Percentiles rank a stretch among this genome's conserved stretches.
These are phyloP conservation scores for Ceratocystiopsis brevicomis DNA, from an alignment of 2,329 filamentous ascomycete genomes.

Conservation along the genomic window DNA sequence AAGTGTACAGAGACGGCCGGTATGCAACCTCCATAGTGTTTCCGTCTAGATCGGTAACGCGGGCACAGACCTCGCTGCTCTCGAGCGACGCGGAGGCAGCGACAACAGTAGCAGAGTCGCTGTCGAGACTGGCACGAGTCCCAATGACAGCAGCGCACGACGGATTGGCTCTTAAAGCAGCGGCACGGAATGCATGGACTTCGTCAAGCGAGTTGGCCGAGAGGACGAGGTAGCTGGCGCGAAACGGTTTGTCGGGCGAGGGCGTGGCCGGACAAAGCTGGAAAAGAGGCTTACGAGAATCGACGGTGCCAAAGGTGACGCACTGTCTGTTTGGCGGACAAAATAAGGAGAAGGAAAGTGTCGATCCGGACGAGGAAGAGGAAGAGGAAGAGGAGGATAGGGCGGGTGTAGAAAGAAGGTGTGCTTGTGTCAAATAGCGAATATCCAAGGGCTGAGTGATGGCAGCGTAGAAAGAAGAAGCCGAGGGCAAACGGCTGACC, in stretches of 20 bases:
- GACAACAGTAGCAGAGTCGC: too few relatives aligned
- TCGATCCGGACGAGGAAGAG: not conserved
- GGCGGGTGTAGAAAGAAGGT: not conserved
- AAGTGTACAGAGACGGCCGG: conserved; percentile 19
- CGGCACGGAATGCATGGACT: conserved; percentile 54
- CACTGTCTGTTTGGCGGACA: conserved; percentile 10
- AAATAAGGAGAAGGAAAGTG: conserved; percentile 7
- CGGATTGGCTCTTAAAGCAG: conserved; percentile 42
- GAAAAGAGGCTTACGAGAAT: conserved; percentile 20
- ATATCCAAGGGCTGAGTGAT: conserved; percentile 63
- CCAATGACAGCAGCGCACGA: conserved; percentile 22
- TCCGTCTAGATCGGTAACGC: conserved; percentile 61
- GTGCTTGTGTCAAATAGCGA: conserved; percentile 33
- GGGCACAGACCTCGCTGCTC: conserved; percentile 23
- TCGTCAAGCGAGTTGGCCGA: conserved; percentile 45
- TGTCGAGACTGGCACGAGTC: not conserved
- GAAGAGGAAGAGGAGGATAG: not conserved
- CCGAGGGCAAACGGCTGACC: conserved; percentile 60
- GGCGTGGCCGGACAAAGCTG: conserved; percentile 24
- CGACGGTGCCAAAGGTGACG: conserved; percentile 23
- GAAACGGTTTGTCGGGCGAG: conserved; percentile 21
- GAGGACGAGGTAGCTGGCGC: conserved; percentile 39
- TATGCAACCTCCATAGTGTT: conserved; percentile 70
- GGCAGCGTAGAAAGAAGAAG: conserved; percentile 68
- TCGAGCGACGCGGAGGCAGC: not conserved